phyloP scores from a whole-genome alignment of 768 basidiomycete species.

The Cystofilobasidium bisporidii region DNA sequence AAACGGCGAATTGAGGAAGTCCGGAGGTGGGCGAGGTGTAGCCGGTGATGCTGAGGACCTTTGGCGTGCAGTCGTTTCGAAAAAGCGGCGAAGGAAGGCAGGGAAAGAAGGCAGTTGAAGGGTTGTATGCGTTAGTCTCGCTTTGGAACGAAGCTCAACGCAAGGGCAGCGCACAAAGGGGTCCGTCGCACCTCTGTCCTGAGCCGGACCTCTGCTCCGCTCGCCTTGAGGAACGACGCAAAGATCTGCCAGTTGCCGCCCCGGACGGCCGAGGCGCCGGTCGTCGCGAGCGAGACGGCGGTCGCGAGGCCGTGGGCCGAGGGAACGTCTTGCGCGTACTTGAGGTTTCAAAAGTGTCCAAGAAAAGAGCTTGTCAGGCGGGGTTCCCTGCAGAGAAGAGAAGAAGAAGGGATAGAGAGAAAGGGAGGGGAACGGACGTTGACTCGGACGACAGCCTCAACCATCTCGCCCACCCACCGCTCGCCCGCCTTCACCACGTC shows the following conservation, averaged over 20 bases:
- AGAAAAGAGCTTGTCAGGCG: too few species aligned
- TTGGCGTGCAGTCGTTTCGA: too few species aligned
- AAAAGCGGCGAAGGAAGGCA: too few species aligned
- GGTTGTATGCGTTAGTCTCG: too few species aligned
- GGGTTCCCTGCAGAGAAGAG: too few species aligned
- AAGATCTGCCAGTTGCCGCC: constrained; percentile 83
- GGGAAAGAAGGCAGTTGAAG: too few species aligned
- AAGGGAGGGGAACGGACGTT: constrained; percentile 57
- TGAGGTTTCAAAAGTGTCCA: not conserved
- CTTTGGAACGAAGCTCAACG: too few species aligned
- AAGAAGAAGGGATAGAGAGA: not conserved
- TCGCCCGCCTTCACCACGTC: constrained; percentile 49
- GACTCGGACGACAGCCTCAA: constrained; percentile 70
- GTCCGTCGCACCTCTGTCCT: constrained; percentile 61
- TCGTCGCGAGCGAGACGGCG: constrained; percentile 59
- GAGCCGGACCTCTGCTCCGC: constrained; percentile 59
- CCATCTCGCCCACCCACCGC: constrained; percentile 59
- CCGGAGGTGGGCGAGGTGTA: too few species aligned
- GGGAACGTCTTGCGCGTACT: too few species aligned
- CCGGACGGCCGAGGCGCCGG: constrained; percentile 54
- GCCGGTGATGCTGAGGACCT: not conserved
- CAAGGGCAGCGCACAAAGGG: too few species aligned
- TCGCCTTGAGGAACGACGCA: constrained; percentile 62
- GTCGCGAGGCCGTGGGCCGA: constrained; percentile 71
- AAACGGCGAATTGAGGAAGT: too few species aligned